Base-by-base conservation (phyloP, 345 rosid species). In the Euphorbia tirucalli region DNA sequence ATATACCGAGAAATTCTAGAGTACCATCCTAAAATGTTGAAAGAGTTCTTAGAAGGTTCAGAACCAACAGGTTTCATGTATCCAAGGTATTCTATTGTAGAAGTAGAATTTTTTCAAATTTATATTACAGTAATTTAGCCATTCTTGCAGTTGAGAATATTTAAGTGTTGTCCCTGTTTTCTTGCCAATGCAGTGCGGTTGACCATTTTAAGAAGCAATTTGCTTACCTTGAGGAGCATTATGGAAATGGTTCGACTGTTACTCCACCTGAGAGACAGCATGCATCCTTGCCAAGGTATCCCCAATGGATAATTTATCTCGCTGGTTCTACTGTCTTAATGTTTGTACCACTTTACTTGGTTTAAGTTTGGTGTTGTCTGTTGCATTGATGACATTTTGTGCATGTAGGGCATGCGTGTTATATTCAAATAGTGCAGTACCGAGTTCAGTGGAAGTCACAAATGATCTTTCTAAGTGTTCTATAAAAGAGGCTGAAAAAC, bases 201-300 rank as follows among this genome's bases (percentile, higher is more conserved):
- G 98, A 93, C 61, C 97, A 93, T 86, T 93, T 93, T 74, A 91
- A 93, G 85, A 93, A 93, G 87, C 98, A 93, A 69, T 93, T 93
- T 85, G 93, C 98, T 56, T 91, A 64, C 85, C 96, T 91, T 3
- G 98, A 93, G 84, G 98, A 93, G 82, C 96, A 91, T 79, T 91
- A 91, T 71, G 93, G 86, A 78, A 94, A 92, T 71, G 92, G 96
- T 72, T 80, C 89, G 62, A 78, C 91, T 74, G 97, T 75, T 78
- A 72, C 84, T 73, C 93, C 99, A 57, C 97, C 85, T 0, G 97
- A 92, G 82, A 89, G 99, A 81, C 97, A 92, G 74, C 99, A 92
- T 74, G 92, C 97, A 74, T 95, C 99, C 21, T 83, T 95, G 78
- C 99, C 99, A 54, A 89, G 99, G 99, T 92, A 85, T 60, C 41